Base-by-base conservation (phyloP, 768 basidiomycete genomes). In the Mycena amicta region DNA sequence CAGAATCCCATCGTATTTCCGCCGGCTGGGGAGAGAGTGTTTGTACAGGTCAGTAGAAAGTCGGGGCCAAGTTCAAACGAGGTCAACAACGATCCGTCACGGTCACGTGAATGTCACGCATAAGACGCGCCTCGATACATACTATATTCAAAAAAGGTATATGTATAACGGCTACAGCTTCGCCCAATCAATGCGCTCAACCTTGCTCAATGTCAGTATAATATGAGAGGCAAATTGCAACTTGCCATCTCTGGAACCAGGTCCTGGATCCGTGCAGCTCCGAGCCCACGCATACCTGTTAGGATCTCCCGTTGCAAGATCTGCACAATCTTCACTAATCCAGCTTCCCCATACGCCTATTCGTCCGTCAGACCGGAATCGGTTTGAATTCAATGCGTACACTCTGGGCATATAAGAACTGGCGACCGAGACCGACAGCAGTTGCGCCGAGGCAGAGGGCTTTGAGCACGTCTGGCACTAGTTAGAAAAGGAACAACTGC, bases 381-480 rank as follows among this genome's bases (percentile, higher is more conserved):
- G n/a, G n/a, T n/a, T n/a, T n/a, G n/a, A n/a, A n/a, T n/a, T n/a
- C n/a, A n/a, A n/a, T n/a, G 68, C 82, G 67, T 72, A 91, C 90
- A 66, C 89, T 89, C 73, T 92, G 88, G 1, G 89, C 93, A 67
- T 90, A 96, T 12, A 97, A 78, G 78, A 95, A 92, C 15, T 90
- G 81, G 15, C 95, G 79, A 2, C 95, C 95, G 29, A 97, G 74
- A 3, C 95, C 94, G 18, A 95, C 92, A 6, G 89, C 92, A 61
- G 74, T 87, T 3, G 95, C 95, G 11, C 95, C 95, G 6, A 97
- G 78, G 68, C 93, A 95, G 11, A 96, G 74, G 0, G 94, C 94
- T 72, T 96, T 97, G 49, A 97, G 74, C 16, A 95, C 87, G 74
- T 95, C 94, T 81, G 57, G 22, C 3, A 13, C 6, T n/a, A 28